A percentile compares a stretch with the other conserved stretches of the same genome.
phyloP scores from a whole-genome alignment of 345 rosid genomes.

The Hibiscus syriacus region DNA sequence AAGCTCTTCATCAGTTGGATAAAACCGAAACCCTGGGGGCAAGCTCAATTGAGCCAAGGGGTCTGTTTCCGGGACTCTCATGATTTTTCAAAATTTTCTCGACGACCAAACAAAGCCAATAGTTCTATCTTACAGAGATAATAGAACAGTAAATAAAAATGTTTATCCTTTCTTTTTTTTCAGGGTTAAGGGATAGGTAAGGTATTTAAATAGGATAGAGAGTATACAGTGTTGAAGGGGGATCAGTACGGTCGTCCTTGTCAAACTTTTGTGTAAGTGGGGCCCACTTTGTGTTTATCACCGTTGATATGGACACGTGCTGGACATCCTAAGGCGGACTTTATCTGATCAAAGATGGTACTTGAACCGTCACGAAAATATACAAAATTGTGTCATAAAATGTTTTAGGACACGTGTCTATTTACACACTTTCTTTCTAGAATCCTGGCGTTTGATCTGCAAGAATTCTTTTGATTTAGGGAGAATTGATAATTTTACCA shows the following conservation, averaged over 20 bases:
- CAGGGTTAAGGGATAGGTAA: background rate
- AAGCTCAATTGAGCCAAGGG: slow-evolving; percentile 71
- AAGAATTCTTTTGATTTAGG: too few species aligned
- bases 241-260: slow-evolving; percentile 77
- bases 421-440: background rate
- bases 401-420: slow-evolving; percentile 24
- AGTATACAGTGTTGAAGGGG: background rate
- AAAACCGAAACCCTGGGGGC: slow-evolving; percentile 95
- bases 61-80: slow-evolving; percentile 66
- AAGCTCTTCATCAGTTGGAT: slow-evolving; percentile 96
- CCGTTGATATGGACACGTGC: slow-evolving; percentile 32
- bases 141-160: background rate
- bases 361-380: slow-evolving; percentile 33
- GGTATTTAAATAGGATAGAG: slow-evolving; percentile 24
- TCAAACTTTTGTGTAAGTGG: slow-evolving; percentile 26
- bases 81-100: slow-evolving; percentile 16
- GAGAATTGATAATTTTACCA: too few species aligned
- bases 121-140: background rate
- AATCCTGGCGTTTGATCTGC: too few species aligned
- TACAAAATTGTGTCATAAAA: slow-evolving; percentile 16
- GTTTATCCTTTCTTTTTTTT: background rate
- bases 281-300: slow-evolving; percentile 24
- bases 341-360: slow-evolving; percentile 25
- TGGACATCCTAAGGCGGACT: slow-evolving; percentile 25
- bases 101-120: background rate